phyloP scores from a whole-genome alignment of 768 basidiomycete genomes.

The Collybia sp. region DNA sequence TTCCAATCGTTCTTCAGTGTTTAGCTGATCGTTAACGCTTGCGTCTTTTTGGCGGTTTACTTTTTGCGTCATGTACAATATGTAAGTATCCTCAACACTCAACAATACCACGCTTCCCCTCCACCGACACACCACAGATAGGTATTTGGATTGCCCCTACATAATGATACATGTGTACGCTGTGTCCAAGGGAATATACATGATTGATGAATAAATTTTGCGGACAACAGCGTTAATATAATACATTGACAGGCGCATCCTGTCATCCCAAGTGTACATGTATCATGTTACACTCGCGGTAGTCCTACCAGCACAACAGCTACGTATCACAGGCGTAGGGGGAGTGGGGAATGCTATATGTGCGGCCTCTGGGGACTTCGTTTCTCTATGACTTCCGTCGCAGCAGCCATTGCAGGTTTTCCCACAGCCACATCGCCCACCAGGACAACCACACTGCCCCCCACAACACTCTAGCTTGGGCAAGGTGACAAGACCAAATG shows the following conservation, averaged over 20 bases:
- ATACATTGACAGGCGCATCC: background rate
- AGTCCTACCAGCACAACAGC: slow-evolving; percentile 24
- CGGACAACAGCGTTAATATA: too few relatives aligned
- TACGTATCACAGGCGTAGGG: slow-evolving; percentile 6
- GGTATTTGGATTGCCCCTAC: too few relatives aligned
- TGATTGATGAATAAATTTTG: background rate
- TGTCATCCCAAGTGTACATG: background rate
- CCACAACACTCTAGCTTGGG: slow-evolving; percentile 70
- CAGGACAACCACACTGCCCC: slow-evolving; percentile 55
- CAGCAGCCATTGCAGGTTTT: slow-evolving; percentile 53
- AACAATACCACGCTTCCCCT: too few relatives aligned
- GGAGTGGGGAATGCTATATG: background rate
- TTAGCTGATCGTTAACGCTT: slow-evolving; percentile 7
- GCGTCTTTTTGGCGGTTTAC: background rate
- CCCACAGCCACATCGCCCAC: slow-evolving; percentile 51
- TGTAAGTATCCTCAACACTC: too few relatives aligned
- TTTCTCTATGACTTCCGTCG: slow-evolving; percentile 13
- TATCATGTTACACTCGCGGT: slow-evolving; percentile 1
- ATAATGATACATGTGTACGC: background rate
- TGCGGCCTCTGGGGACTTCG: background rate
- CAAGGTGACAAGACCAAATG: slow-evolving; percentile 47
- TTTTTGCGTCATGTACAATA: slow-evolving; percentile 27
- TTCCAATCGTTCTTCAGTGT: too few relatives aligned
- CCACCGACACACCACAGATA: background rate
- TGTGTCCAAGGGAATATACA: background rate